These are phyloP conservation scores for Coelastrella sp. DNA, from an alignment of 139 green algal genomes.

Conservation along the genomic window DNA sequence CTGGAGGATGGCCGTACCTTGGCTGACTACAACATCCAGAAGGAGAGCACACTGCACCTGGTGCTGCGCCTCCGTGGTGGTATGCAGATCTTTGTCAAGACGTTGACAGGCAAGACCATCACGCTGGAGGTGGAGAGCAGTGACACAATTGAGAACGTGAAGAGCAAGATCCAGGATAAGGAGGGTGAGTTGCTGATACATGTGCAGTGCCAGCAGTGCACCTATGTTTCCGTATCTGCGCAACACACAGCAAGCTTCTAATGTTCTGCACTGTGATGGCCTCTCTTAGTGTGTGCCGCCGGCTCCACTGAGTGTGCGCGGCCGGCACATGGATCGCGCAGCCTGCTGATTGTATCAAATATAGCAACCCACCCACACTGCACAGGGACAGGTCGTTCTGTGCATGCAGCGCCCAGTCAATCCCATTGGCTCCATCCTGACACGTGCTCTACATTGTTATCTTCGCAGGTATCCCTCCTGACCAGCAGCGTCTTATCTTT, in stretches of 20 bases:
- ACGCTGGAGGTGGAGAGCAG: slow-evolving; percentile 82
- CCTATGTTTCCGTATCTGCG: neutral
- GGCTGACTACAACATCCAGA: slow-evolving; percentile 97
- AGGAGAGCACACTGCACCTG: slow-evolving; percentile 84
- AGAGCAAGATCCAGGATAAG: slow-evolving; percentile 97
- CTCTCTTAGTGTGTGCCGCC: neutral
- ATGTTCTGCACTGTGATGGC: neutral
- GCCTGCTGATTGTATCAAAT: too few relatives aligned
- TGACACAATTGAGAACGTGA: slow-evolving; percentile 95
- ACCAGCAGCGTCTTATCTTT: too few relatives aligned
- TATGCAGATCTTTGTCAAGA: slow-evolving; percentile 97
- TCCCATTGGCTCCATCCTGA: too few relatives aligned
- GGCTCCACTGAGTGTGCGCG: neutral
- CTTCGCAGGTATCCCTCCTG: too few relatives aligned
- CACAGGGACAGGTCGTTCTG: too few relatives aligned
- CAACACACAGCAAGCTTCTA: neutral
- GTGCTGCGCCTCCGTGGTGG: slow-evolving; percentile 76
- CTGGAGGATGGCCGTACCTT: slow-evolving; percentile 94
- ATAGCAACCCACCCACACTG: too few relatives aligned
- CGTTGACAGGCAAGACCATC: slow-evolving; percentile 90
- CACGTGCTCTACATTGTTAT: too few relatives aligned
- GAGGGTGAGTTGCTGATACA: slow-evolving; percentile 74
- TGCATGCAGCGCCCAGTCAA: too few relatives aligned
- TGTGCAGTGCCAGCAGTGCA: neutral
- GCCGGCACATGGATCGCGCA: neutral